Evolutionary conservation across 2,329 filamentous ascomycete species (phyloP).

Genomic region (Hypoxylon sp.): DNA sequence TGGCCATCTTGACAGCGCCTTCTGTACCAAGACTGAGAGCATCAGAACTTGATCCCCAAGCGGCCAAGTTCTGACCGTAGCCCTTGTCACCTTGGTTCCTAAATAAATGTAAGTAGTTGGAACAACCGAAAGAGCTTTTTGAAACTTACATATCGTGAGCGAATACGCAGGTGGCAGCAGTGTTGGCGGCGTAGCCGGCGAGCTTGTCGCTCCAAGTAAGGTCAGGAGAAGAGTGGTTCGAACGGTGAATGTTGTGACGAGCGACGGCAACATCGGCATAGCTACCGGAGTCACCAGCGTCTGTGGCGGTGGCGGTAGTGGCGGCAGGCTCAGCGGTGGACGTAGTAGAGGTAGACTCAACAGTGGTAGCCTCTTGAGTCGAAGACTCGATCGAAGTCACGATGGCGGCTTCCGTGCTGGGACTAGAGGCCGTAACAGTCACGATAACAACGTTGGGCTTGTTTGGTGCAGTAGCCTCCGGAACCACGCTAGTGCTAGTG

Average conservation of each 20-base stretch:
- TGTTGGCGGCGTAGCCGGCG: constrained; percentile 70
- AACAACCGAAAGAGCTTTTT: background rate
- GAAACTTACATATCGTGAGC: constrained; percentile 80
- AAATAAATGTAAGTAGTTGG: constrained; percentile 49
- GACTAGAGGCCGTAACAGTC: constrained; percentile 32
- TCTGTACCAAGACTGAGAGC: constrained; percentile 60
- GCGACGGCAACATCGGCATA: constrained; percentile 63
- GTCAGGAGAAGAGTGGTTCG: constrained; percentile 78
- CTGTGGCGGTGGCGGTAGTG: constrained; percentile 19
- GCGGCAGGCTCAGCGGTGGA: constrained; percentile 12
- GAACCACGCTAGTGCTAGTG: background rate
- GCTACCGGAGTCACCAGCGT: constrained; percentile 34
- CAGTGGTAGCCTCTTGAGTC: constrained; percentile 9
- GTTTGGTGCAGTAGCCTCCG: constrained; percentile 15
- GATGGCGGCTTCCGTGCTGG: constrained; percentile 19
- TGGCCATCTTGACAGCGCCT: constrained; percentile 72
- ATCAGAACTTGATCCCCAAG: constrained; percentile 59
- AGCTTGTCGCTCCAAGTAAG: constrained; percentile 75
- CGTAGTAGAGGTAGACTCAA: background rate
- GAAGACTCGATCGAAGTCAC: constrained; percentile 26
- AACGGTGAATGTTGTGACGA: constrained; percentile 88
- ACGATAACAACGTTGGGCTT: constrained; percentile 31
- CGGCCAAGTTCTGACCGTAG: constrained; percentile 95
- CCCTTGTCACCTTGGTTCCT: constrained; percentile 69
- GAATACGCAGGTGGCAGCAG: constrained; percentile 77